Conservation (phyloP, 805 yeast genomes). For the Schwanniomyces polymorphus region DNA sequence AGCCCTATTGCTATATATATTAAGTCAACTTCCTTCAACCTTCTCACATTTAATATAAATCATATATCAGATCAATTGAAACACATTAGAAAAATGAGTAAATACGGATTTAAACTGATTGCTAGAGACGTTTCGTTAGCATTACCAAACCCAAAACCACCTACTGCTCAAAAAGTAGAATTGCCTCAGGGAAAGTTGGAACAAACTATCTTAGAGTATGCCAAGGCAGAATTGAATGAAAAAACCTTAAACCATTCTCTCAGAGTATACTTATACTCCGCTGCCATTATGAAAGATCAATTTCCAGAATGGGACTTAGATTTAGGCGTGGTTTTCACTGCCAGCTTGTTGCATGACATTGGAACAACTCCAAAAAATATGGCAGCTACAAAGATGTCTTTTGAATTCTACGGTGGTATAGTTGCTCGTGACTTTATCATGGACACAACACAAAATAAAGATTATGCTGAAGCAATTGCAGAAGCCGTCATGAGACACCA, state of each 20-base stretch:
- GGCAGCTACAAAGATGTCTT: conserved; percentile 31
- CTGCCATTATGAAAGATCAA: conserved; percentile 30
- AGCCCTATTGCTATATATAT: no score
- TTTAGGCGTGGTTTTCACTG: conserved; percentile 25
- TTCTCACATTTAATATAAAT: no score
- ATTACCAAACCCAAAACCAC: conserved; percentile 19
- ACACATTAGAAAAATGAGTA: conserved; percentile 14
- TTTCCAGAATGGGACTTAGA: conserved; percentile 32
- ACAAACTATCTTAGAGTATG: conserved; percentile 20
- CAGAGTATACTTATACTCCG: conserved; percentile 28
- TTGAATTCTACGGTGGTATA: conserved; percentile 34
- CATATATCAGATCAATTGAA: no score
- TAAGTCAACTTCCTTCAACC: no score
- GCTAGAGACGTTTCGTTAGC: conserved; percentile 25
- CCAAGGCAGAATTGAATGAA: conserved; percentile 16
- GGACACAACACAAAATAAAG: conserved; percentile 19
- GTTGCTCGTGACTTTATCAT: conserved; percentile 24
- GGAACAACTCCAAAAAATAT: conserved; percentile 33
- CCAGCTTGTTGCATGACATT: conserved; percentile 33
- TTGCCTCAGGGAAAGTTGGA: conserved; percentile 20
- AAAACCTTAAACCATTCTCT: conserved; percentile 28
- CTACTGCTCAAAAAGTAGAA: conserved; percentile 20
- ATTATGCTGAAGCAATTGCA: conserved; percentile 33
- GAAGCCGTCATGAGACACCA: conserved; percentile 37
- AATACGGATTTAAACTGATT: conserved; percentile 29